Conservation (phyloP, 2,329 filamentous ascomycete species). For the Alternaria atra region DNA sequence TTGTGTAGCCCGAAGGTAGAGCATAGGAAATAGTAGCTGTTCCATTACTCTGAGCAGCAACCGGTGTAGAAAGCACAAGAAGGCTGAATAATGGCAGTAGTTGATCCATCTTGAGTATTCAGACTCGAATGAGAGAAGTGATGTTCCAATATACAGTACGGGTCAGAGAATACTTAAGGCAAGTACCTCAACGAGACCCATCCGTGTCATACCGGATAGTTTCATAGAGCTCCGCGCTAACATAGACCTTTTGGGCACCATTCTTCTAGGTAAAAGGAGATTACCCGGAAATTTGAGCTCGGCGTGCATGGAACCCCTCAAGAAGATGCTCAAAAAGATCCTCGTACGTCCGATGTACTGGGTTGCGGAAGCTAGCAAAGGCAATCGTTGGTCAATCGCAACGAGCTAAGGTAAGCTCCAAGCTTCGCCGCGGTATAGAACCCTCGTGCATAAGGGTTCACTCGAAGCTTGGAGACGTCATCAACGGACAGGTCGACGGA, state of each 20-base stretch:
- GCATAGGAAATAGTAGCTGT: conserved; percentile 38
- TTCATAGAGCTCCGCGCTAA: conserved; percentile 21
- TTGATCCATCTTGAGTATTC: conserved; percentile 30
- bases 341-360: conserved; percentile 10
- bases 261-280: conserved; percentile 4
- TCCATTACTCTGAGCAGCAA: conserved; percentile 27
- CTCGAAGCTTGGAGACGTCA: conserved; percentile 26
- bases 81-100: conserved; percentile 24
- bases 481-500: conserved; percentile 31
- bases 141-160: neutral
- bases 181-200: conserved; percentile 12
- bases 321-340: conserved; percentile 11
- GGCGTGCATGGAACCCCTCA: conserved; percentile 26
- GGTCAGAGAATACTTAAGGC: conserved; percentile 18
- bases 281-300: conserved; percentile 21
- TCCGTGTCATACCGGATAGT: conserved; percentile 9
- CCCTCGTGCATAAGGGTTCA: conserved; percentile 21
- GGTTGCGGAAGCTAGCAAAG: conserved; percentile 13
- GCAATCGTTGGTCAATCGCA: conserved; percentile 26
- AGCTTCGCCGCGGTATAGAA: conserved; percentile 22
- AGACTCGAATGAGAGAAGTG: neutral
- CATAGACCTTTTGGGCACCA: conserved; percentile 8
- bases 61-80: conserved; percentile 24
- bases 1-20: conserved; percentile 47
- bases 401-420: conserved; percentile 29